A percentile compares a stretch with the other conserved stretches of the same genome.
phyloP scores from a whole-genome alignment of 768 basidiomycete genomes.

The Tylopilus vinaceipallidus region DNA sequence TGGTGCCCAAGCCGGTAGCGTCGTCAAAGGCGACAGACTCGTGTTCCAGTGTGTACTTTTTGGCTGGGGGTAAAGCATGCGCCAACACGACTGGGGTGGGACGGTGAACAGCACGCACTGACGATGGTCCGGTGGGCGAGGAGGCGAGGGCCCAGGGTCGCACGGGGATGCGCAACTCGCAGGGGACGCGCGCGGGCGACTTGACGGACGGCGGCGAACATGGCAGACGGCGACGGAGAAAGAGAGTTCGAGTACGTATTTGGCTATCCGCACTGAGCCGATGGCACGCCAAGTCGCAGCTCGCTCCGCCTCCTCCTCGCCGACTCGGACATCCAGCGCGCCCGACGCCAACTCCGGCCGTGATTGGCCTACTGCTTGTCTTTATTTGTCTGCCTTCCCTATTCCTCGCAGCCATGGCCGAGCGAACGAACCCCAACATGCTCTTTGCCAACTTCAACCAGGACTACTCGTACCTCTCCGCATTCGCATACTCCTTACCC shows the following conservation, averaged over 20 bases:
- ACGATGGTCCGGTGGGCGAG: slow-evolving; percentile 21
- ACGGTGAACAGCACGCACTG: slow-evolving; percentile 17
- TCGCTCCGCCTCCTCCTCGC: too few relatives aligned
- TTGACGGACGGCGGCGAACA: slow-evolving; percentile 18
- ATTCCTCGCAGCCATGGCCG: slow-evolving; percentile 31
- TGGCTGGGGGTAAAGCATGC: background rate
- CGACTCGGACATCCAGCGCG: too few relatives aligned
- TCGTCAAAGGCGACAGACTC: slow-evolving; percentile 84
- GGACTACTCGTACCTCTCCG: slow-evolving; percentile 76
- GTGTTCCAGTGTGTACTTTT: slow-evolving; percentile 54
- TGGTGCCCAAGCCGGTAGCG: slow-evolving; percentile 67
- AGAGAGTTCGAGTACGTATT: slow-evolving; percentile 12
- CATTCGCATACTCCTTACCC: background rate
- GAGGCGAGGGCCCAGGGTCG: slow-evolving; percentile 1
- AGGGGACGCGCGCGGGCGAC: slow-evolving; percentile 14
- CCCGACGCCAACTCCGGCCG: too few relatives aligned
- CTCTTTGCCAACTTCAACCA: slow-evolving; percentile 97
- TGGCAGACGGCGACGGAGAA: too few relatives aligned
- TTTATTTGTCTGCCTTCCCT: slow-evolving; percentile 17
- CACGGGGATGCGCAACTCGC: background rate
- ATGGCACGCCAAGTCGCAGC: too few relatives aligned
- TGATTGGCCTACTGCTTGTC: too few relatives aligned
- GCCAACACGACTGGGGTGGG: background rate
- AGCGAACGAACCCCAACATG: slow-evolving; percentile 49
- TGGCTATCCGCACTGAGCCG: slow-evolving; percentile 19